A percentile compares a stretch with the other conserved stretches of the same genome.
Conservation (phyloP, 108 stramenopile genomes). For the Schizochytrium sp. region DNA sequence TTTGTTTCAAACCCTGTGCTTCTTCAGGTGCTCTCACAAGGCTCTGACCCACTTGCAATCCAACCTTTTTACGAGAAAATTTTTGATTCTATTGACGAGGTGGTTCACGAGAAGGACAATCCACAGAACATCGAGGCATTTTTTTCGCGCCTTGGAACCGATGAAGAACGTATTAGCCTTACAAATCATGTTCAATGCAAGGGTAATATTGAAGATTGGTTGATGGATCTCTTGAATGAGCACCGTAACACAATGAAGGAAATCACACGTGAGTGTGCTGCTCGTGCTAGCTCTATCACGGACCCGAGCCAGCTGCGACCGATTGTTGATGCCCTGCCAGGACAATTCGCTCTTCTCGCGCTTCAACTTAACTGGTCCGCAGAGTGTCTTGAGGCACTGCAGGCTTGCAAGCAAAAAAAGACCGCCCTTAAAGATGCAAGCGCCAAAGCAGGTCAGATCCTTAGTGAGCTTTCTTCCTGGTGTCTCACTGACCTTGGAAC, state of each 20-base stretch:
- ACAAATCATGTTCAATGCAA: slow-evolving; percentile 81
- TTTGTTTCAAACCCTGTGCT: slow-evolving; percentile 90
- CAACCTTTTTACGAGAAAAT: slow-evolving; percentile 91
- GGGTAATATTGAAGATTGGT: slow-evolving; percentile 93
- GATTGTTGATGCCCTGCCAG: slow-evolving; percentile 84
- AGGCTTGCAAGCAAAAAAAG: slow-evolving; percentile 84
- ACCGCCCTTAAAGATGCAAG: slow-evolving; percentile 84
- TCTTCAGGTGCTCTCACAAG: slow-evolving; percentile 87
- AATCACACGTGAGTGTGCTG: slow-evolving; percentile 78
- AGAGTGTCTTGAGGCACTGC: slow-evolving; percentile 85
- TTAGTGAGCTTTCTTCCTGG: slow-evolving; percentile 85
- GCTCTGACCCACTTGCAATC: slow-evolving; percentile 89
- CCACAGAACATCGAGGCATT: slow-evolving; percentile 84
- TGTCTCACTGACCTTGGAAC: slow-evolving; percentile 87
- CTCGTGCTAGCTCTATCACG: slow-evolving; percentile 76
- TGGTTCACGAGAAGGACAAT: slow-evolving; percentile 89
- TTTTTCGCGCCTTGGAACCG: slow-evolving; percentile 81
- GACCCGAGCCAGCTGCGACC: slow-evolving; percentile 75
- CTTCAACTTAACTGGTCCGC: slow-evolving; percentile 88
- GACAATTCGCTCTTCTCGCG: slow-evolving; percentile 89
- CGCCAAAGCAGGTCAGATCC: slow-evolving; percentile 82
- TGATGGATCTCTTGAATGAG: slow-evolving; percentile 81
- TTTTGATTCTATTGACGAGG: slow-evolving; percentile 80
- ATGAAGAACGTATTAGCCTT: slow-evolving; percentile 83
- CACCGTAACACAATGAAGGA: slow-evolving; percentile 88